Percentiles rank a stretch among this genome's conserved stretches.
phyloP scores from a whole-genome alignment of 2,329 filamentous ascomycete species.

The Trichophyton simii region DNA sequence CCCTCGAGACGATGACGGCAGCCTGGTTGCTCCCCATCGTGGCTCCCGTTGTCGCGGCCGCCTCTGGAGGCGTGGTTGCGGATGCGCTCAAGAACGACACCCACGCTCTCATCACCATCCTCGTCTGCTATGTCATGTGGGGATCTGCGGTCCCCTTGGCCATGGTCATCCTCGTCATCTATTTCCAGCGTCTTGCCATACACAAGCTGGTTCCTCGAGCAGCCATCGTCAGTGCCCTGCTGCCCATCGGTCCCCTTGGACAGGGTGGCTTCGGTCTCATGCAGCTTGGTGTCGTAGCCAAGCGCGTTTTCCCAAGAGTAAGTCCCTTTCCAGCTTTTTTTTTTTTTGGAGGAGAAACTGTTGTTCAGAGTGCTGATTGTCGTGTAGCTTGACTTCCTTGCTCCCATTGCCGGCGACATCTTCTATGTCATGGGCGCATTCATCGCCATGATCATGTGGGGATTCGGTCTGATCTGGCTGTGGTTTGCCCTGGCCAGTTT shows the following conservation, averaged over 20 bases:
- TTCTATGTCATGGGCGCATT: slow-evolving; percentile 48
- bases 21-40: slow-evolving; percentile 55
- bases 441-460: slow-evolving; percentile 44
- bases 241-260: slow-evolving; percentile 55
- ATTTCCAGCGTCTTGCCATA: slow-evolving; percentile 55
- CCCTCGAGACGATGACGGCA: slow-evolving; percentile 49
- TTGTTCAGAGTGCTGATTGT: background rate
- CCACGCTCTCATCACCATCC: slow-evolving; percentile 48
- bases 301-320: slow-evolving; percentile 27
- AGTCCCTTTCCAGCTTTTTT: background rate
- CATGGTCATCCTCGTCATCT: slow-evolving; percentile 52
- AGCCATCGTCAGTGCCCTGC: slow-evolving; percentile 54
- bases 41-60: slow-evolving; percentile 52
- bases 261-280: slow-evolving; percentile 52
- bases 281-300: slow-evolving; percentile 35
- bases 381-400: slow-evolving; percentile 21
- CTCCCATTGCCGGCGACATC: slow-evolving; percentile 37
- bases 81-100: slow-evolving; percentile 43
- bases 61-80: slow-evolving; percentile 52
- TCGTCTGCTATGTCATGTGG: slow-evolving; percentile 57
- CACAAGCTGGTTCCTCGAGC: slow-evolving; percentile 55
- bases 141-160: slow-evolving; percentile 51
- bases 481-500: slow-evolving; percentile 42
- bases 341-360: background rate
- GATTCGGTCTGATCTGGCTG: slow-evolving; percentile 44